Percentiles rank a stretch among this genome's conserved stretches.
phyloP scores from a whole-genome alignment of 1,284 basidiomycete genomes.

The Golubevia pallescens region DNA sequence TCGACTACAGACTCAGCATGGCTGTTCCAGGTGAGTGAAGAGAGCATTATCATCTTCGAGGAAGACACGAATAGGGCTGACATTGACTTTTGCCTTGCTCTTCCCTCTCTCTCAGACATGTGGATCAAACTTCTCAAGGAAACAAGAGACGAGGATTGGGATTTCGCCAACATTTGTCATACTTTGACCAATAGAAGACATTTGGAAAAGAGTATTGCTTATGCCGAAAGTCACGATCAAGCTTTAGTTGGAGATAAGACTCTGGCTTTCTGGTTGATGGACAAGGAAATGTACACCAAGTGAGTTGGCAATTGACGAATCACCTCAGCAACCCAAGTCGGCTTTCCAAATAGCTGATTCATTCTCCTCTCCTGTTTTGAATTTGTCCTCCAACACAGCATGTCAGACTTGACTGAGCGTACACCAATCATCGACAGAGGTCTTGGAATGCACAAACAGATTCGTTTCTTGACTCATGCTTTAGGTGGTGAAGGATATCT shows the following conservation, averaged over 20 bases:
- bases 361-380: not conserved
- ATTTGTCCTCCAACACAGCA: slow-evolving; percentile 11
- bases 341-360: no score
- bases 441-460: slow-evolving; percentile 53
- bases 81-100: not conserved
- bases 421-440: slow-evolving; percentile 53
- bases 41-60: not conserved
- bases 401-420: slow-evolving; percentile 53
- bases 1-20: slow-evolving; percentile 97
- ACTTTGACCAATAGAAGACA: slow-evolving; percentile 89
- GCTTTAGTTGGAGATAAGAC: slow-evolving; percentile 98
- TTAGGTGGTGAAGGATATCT: slow-evolving; percentile 54
- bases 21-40: slow-evolving; percentile 73
- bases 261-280: slow-evolving; percentile 98
- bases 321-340: no score
- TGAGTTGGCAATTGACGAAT: not conserved
- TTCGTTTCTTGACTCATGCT: slow-evolving; percentile 47
- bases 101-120: slow-evolving; percentile 73
- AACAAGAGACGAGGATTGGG: slow-evolving; percentile 84
- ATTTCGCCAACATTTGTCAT: slow-evolving; percentile 83
- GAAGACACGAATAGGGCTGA: not conserved
- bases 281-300: slow-evolving; percentile 84
- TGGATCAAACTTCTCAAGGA: slow-evolving; percentile 99
- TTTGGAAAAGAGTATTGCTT: slow-evolving; percentile 89
- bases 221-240: slow-evolving; percentile 96